A percentile compares a stretch with the other conserved stretches of the same genome.
These are phyloP conservation scores for Mortierella antarctica DNA, from an alignment of 192 early-diverging fungal species.

Conservation along the genomic window DNA sequence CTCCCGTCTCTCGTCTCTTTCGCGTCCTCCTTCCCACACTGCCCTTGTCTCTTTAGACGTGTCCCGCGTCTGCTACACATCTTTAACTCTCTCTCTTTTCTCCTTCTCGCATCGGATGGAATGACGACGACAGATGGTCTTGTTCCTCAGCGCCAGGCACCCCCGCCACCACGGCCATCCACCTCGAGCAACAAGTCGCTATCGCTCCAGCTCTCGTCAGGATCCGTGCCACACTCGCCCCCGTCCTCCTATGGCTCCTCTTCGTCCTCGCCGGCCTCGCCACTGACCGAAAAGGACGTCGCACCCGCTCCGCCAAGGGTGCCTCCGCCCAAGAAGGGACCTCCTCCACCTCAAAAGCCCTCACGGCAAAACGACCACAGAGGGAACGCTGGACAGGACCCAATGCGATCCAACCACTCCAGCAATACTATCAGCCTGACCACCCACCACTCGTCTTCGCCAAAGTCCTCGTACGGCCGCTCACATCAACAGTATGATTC, in stretches of 20 bases:
- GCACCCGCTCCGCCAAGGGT: constrained; percentile 12
- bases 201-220: constrained; percentile 29
- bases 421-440: constrained; percentile 27
- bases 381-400: constrained; percentile 23
- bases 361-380: constrained; percentile 33
- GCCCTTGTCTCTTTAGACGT: not conserved
- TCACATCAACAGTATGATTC: constrained; percentile 42
- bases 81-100: not conserved
- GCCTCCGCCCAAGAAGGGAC: constrained; percentile 43
- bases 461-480: constrained; percentile 42
- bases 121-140: constrained; percentile 33
- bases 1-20: not conserved
- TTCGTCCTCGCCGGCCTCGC: constrained; percentile 18
- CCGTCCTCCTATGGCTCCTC: constrained; percentile 18
- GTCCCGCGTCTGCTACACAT: not conserved
- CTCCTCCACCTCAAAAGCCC: constrained; percentile 49
- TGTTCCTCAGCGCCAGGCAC: constrained; percentile 53
- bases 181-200: constrained; percentile 35
- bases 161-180: constrained; percentile 46
- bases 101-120: not conserved
- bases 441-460: constrained; percentile 20
- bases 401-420: constrained; percentile 29
- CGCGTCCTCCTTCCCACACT: not conserved
- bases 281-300: constrained; percentile 12
- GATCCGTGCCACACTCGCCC: constrained; percentile 21